phyloP scores from a whole-genome alignment of 352 stramenopile species.

The Globisporangium carolinianum region DNA sequence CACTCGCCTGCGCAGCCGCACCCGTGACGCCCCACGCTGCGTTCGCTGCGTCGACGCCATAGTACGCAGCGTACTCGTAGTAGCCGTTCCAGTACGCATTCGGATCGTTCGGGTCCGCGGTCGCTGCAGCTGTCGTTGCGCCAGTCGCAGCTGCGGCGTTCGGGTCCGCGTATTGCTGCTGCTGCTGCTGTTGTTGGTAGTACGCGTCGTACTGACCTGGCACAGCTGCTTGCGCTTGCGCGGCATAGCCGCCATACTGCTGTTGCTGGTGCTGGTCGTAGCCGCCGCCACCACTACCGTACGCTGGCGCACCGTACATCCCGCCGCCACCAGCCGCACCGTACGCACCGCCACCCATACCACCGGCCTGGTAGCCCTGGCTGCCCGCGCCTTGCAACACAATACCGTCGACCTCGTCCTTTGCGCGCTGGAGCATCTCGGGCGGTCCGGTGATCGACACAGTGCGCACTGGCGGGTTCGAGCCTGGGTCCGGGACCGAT shows the following conservation, averaged over 20 bases:
- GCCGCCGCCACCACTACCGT: slow-evolving; percentile 31
- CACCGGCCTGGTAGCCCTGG: slow-evolving; percentile 17
- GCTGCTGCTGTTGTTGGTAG: slow-evolving; percentile 61
- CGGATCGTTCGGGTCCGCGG: slow-evolving; percentile 75
- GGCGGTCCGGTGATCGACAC: slow-evolving; percentile 71
- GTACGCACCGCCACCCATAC: slow-evolving; percentile 14
- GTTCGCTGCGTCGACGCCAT: slow-evolving; percentile 80
- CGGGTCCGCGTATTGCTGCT: slow-evolving; percentile 3
- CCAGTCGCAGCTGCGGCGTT: slow-evolving; percentile 9
- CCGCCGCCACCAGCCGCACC: slow-evolving; percentile 7
- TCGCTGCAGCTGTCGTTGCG: slow-evolving; percentile 17
- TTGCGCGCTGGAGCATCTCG: slow-evolving; percentile 52
- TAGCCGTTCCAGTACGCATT: slow-evolving; percentile 88
- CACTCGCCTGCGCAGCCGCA: slow-evolving; percentile 57
- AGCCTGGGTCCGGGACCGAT: slow-evolving; percentile 72
- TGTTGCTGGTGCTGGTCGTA: slow-evolving; percentile 29
- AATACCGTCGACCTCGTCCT: slow-evolving; percentile 78
- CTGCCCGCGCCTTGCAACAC: slow-evolving; percentile 62
- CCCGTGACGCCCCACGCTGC: slow-evolving; percentile 80
- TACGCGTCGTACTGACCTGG: slow-evolving; percentile 54
- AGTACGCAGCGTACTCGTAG: slow-evolving; percentile 87
- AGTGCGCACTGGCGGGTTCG: slow-evolving; percentile 83
- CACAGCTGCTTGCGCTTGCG: slow-evolving; percentile 22
- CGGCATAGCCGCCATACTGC: slow-evolving; percentile 29
- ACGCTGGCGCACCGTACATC: slow-evolving; percentile 13